A percentile compares a stretch with the other conserved stretches of the same genome.
phyloP scores from a whole-genome alignment of 441 rosid species.

The Brassica balearica region DNA sequence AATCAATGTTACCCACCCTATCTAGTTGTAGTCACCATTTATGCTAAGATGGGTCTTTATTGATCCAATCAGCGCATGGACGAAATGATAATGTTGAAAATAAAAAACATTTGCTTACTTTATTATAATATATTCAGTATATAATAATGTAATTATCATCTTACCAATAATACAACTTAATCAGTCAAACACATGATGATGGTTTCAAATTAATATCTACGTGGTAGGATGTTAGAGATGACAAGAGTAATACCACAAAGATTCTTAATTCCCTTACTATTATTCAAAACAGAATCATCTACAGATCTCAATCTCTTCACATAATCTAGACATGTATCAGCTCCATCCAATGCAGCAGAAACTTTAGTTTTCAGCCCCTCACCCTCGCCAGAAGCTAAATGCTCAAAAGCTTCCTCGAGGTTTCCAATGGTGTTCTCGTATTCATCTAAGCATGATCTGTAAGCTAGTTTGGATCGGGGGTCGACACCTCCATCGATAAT shows the following conservation, averaged over 20 bases:
- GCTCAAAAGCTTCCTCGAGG: constrained; percentile 35
- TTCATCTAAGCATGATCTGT: constrained; percentile 40
- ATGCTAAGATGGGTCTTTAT: not conserved
- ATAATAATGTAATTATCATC: constrained; percentile 7
- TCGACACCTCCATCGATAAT: constrained; percentile 40
- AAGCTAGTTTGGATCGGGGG: constrained; percentile 42
- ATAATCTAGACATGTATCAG: constrained; percentile 39
- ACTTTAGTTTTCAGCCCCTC: constrained; percentile 36
- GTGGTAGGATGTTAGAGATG: constrained; percentile 45
- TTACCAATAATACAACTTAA: constrained; percentile 19
- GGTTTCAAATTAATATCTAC: constrained; percentile 28
- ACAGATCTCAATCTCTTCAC: constrained; percentile 38
- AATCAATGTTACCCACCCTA: not conserved
- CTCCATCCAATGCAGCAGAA: constrained; percentile 43
- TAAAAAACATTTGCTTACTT: not conserved
- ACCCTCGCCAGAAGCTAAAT: constrained; percentile 41
- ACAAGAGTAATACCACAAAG: constrained; percentile 46
- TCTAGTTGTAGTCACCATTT: not conserved
- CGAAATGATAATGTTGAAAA: not conserved
- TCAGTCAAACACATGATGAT: constrained; percentile 30
- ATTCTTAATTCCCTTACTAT: constrained; percentile 34
- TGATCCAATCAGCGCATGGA: not conserved
- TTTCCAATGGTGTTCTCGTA: constrained; percentile 14
- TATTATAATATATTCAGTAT: not conserved
- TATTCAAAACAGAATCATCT: constrained; percentile 36